Base-by-base conservation (phyloP, 176 grass and related monocot species). In the Aegilops tauschii region DNA sequence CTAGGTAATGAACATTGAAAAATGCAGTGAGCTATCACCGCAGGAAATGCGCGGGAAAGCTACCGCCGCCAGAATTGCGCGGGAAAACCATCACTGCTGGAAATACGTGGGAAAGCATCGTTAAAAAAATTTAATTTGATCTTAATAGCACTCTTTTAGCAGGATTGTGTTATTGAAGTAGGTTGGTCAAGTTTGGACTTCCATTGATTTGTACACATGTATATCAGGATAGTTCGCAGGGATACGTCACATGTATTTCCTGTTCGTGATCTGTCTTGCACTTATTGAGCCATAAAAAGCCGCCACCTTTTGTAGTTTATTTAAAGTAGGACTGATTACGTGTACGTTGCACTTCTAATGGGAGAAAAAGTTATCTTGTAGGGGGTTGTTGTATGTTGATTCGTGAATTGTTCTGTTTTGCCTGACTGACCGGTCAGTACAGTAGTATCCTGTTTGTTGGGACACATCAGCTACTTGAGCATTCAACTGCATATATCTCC, bases 251-350 rank as follows among this genome's bases (percentile, higher is more conserved):
- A 21, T 5, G 5, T 85, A 27, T 65, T 18, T 44, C 37, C 31
- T 75, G 32, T 81, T 68, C 8, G 76, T 76, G 50, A 77, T 69
- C 9, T 21, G 40, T 27, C 29, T 20, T 52, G 71, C 21, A 14
- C 79, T 85, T 34, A 76, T 75, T 89, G 50, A 25, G 44, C 32
- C 69, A 37, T 67, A 35, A 80, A 80, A 61, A 76, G 6, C 54
- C 31, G 9, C 50, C 13, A 12, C 69, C 12, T 81, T 89, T 74
- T 30, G 47, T 17, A 52, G 16, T 16, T 52, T 52, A 6, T 52
- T 16, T 17, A 52, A 17, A 52, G 17, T 52, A 52, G 4, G 49
- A 52, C 0, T 52, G 5, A 52, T 5, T 52, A 6, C 47, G 47
- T 16, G 47, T 16, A 50, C 13, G 47, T 0, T 50, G 0, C 47